Evolutionary conservation across 2,329 filamentous ascomycete species (phyloP), one percentile per base, ranked within the genome.

Genomic region (Fusarium albidum): DNA sequence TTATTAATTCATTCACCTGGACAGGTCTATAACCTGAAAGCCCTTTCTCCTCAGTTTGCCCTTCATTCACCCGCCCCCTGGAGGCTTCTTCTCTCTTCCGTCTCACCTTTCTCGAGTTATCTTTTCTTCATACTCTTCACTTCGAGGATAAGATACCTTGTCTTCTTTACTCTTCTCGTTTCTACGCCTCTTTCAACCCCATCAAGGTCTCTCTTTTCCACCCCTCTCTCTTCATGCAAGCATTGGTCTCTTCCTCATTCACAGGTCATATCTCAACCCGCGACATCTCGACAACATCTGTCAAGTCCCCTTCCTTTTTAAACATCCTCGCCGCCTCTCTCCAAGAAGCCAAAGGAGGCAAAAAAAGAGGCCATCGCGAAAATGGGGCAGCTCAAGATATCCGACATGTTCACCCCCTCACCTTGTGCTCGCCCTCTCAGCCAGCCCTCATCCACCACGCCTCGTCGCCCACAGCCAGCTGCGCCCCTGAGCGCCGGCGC

Each of bases 301-400:
- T n/a, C n/a, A n/a, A n/a, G n/a, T n/a, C n/a, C n/a, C n/a, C n/a
- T n/a, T n/a, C n/a, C n/a, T n/a, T n/a, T n/a, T n/a, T n/a, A n/a
- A n/a, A n/a, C n/a, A n/a, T 3, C n/a, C 6, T 14, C 39, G 12
- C 15, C 8, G 31, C 9, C 31, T 13, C 27, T 25, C 17, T 21
- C 14, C 6, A 10, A 5, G 12, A 21, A 15, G 18, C 14, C n/a
- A n/a, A n/a, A n/a, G n/a, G n/a, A n/a, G n/a, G n/a, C n/a, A n/a
- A n/a, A n/a, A n/a, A n/a, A 32, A 26, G 38, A 48, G 15, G 27
- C 28, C 33, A 29, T 34, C 15, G 33, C 18, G 15, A 28, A 13
- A 8, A 64, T 60, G 52, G 48, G 42, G 21, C 61, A 62, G 35
- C 43, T 35, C 42, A 64, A 47, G 40, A 57, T 60, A 26, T 33